A percentile compares a stretch with the other conserved stretches of the same genome.
Conservation (phyloP, 2,329 filamentous ascomycete species). For the Botrytis aclada region DNA sequence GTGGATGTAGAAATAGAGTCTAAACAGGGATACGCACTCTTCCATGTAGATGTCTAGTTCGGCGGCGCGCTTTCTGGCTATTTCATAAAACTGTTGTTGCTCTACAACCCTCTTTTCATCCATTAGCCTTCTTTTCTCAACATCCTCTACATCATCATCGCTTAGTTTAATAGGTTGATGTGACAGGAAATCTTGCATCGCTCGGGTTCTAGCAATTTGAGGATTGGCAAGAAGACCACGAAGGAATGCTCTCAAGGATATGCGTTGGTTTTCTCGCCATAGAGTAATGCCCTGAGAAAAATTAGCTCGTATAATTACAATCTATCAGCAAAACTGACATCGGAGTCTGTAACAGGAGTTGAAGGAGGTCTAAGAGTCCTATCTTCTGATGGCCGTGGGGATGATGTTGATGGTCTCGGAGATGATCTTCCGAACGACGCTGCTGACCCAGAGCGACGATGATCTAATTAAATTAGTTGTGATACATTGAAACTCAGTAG, state of each 20-base stretch:
- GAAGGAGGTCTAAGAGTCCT: not conserved
- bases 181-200: constrained; percentile 81
- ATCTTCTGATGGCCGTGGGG: constrained; percentile 20
- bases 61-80: constrained; percentile 82
- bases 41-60: constrained; percentile 99
- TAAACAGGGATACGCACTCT: constrained; percentile 52
- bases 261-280: constrained; percentile 84
- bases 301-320: not conserved
- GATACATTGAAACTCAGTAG: not conserved
- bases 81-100: constrained; percentile 92
- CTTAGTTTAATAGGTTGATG: constrained; percentile 68
- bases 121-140: constrained; percentile 72
- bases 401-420: constrained; percentile 11
- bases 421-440: constrained; percentile 19
- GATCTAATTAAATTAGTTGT: constrained; percentile 22
- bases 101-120: constrained; percentile 89
- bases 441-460: constrained; percentile 24
- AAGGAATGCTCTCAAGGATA: constrained; percentile 89
- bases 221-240: constrained; percentile 80
- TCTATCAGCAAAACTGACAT: constrained; percentile 20
- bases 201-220: constrained; percentile 76
- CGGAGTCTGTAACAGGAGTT: constrained; percentile 6
- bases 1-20: not conserved
- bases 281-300: constrained; percentile 50
- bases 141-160: constrained; percentile 81